Conservation (phyloP, 306 rosid species). For the Dalbergia cultrata region DNA sequence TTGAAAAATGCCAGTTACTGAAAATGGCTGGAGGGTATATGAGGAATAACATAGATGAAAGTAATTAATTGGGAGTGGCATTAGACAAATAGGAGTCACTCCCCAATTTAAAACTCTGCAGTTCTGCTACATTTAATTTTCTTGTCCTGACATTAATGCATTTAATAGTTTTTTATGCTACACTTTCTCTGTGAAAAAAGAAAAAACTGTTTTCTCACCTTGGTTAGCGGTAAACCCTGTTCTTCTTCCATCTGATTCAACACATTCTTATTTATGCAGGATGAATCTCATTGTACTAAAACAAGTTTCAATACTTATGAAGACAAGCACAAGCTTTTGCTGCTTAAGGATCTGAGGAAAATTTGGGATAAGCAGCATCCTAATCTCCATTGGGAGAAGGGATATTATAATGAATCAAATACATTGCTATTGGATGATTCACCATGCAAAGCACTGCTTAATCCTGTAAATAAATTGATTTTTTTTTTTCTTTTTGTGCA, state of each 20-base stretch:
- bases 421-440: conserved; percentile 85
- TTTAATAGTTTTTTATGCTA: background rate
- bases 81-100: too few relatives aligned
- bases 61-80: too few relatives aligned
- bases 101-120: background rate
- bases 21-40: too few relatives aligned
- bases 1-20: too few relatives aligned
- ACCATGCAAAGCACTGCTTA: conserved; percentile 81
- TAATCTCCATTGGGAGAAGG: conserved; percentile 80
- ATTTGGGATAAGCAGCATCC: conserved; percentile 80
- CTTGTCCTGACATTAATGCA: background rate
- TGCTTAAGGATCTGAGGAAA: conserved; percentile 76
- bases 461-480: conserved; percentile 64
- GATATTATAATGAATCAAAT: conserved; percentile 66
- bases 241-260: conserved; percentile 7
- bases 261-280: conserved; percentile 52
- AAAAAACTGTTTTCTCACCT: too few relatives aligned
- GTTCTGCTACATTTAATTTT: too few relatives aligned
- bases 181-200: background rate
- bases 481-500: background rate
- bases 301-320: conserved; percentile 66
- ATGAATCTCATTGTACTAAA: conserved; percentile 69
- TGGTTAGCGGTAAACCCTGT: background rate
- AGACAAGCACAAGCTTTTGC: conserved; percentile 65
- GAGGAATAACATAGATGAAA: too few relatives aligned